Percentiles rank a stretch among this genome's conserved stretches.
Evolutionary conservation across 2,329 filamentous ascomycete genomes (phyloP).

Genomic region (Reticulascus tulasneorum): DNA sequence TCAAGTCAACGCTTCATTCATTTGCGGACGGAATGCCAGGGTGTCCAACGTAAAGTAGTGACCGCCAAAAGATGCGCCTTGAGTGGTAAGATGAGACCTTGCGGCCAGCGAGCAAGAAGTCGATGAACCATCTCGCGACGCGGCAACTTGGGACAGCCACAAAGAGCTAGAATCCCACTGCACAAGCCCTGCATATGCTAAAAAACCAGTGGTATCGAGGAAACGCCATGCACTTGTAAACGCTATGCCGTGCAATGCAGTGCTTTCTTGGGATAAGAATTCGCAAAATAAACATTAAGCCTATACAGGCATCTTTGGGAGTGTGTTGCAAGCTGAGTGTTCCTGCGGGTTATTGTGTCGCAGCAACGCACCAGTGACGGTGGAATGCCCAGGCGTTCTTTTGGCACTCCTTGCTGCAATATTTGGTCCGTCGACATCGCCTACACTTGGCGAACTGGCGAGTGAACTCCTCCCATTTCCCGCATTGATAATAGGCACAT

Average conservation of each 20-base stretch:
- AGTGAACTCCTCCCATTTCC: conserved; percentile 96
- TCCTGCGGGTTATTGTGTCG: conserved; percentile 41
- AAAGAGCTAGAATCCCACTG: conserved; percentile 13
- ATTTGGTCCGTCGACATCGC: conserved; percentile 92
- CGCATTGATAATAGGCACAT: conserved; percentile 96
- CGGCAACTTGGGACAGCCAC: no score
- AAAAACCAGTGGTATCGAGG: conserved; percentile 38
- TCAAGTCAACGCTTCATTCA: no score
- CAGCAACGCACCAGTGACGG: conserved; percentile 92
- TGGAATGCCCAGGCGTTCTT: conserved; percentile 99
- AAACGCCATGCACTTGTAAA: conserved; percentile 37
- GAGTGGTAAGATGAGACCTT: no score
- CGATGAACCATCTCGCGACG: no score
- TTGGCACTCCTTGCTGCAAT: conserved; percentile 99
- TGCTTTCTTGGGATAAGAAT: conserved; percentile 21
- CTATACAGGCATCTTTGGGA: conserved; percentile 4
- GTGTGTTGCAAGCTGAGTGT: conserved; percentile 13
- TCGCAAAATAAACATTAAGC: conserved; percentile 13
- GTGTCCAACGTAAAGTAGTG: no score
- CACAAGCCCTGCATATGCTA: conserved; percentile 13
- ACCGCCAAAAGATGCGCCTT: no score
- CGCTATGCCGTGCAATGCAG: conserved; percentile 39
- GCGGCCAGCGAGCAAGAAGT: no score
- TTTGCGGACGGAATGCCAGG: no score
- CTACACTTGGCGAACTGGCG: conserved; percentile 98